Evolutionary conservation across 305 asterid genomes (phyloP).

Genomic region (Fraxinus ornus): DNA sequence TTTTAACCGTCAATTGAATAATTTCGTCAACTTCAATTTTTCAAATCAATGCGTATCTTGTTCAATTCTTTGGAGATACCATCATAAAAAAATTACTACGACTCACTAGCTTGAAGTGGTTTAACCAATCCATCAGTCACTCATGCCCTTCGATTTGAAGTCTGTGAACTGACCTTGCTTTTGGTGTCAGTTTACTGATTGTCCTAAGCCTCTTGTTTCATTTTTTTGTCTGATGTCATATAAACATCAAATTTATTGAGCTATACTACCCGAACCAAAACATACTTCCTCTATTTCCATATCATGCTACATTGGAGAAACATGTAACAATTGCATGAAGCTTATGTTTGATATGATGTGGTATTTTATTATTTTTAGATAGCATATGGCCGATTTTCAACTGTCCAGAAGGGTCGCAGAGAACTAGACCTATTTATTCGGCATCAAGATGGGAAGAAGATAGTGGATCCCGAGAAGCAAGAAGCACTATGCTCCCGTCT

Average conservation of each 20-base stretch:
- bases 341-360: conserved; percentile 3
- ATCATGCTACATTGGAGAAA: neutral
- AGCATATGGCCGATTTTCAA: conserved; percentile 67
- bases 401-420: conserved; percentile 55
- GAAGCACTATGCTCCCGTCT: conserved; percentile 60
- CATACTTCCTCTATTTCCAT: neutral
- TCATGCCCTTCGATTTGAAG: neutral
- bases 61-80: neutral
- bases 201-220: neutral
- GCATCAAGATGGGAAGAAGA: conserved; percentile 66
- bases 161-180: conserved; percentile 1
- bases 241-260: neutral
- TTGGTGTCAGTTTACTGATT: conserved; percentile 1
- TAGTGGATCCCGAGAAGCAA: conserved; percentile 77
- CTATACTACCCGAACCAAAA: neutral
- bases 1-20: neutral
- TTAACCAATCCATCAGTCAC: neutral
- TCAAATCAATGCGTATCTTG: neutral
- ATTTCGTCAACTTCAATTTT: neutral
- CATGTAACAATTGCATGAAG: neutral
- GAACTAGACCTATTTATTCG: conserved; percentile 73
- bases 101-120: too few species aligned
- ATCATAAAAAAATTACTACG: too few species aligned
- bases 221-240: neutral
- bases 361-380: conserved; percentile 42